Base-by-base conservation (phyloP, 345 rosid species). In the Eucalyptus sideroxylon region DNA sequence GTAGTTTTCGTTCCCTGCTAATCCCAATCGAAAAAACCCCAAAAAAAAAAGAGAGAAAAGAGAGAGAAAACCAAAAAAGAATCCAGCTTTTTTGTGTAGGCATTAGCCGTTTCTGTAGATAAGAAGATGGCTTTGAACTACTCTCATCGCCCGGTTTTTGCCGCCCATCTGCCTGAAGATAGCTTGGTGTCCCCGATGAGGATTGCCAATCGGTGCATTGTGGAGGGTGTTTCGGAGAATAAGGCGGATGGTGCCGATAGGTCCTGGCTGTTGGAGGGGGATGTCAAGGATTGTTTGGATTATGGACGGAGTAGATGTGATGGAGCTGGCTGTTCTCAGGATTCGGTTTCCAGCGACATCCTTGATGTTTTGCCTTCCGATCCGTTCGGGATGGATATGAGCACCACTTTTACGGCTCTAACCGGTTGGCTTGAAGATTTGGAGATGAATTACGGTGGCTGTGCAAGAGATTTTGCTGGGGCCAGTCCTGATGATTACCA, bases 301-400 rank as follows among this genome's bases (percentile, higher is more conserved):
- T 94, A 92, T 91, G 97, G 95, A 87, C 94, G 94, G 91, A 95
- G 93, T 67, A 90, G 89, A 59, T 93, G 91, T 69, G 95, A 93
- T 87, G 89, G 91, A 82, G 90, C 92, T 59, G 93, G 92, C 89
- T 92, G 93, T 89, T 92, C 96, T 13, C 98, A 95, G 91, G 98
- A 96, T 49, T 92, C 97, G 14, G 92, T 95, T 91, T 95, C 97
- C 49, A 92, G 92, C 65, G 98, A 97, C 88, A 95, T 98, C 89
- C 93, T 98, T 86, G 99, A 97, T 91, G 93, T 96, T 93, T 91
- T 97, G 95, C 99, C 98, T 1, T 93, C 97, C 4, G 99, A 97
- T 97, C 99, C 99, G 5, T 98, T 98, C 88, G 99, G 96, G 60
- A 96, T 96, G 98, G 98, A 98, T 89, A 96, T 98, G 77, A 94